Conservation (phyloP, 345 rosid genomes). For the Gossypium herbaceum region DNA sequence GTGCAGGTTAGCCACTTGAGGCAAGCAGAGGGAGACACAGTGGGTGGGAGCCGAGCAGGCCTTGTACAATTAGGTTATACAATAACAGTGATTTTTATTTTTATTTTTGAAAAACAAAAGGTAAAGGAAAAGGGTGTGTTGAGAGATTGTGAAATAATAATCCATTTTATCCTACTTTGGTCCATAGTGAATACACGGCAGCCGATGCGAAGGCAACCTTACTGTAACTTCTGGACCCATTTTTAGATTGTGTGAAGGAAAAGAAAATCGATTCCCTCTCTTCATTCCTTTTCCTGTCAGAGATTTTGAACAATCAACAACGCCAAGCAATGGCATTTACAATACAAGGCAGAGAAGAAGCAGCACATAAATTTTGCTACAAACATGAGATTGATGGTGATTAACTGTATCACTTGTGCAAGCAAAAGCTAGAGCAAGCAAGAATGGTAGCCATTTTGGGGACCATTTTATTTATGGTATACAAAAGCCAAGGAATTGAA, state of each 20-base stretch:
- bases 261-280: constrained; percentile 11
- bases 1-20: background rate
- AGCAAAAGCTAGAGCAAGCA: background rate
- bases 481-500: background rate
- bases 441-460: background rate
- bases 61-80: background rate
- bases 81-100: background rate
- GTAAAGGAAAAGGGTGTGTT: background rate
- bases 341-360: background rate
- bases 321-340: background rate
- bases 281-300: constrained; percentile 22
- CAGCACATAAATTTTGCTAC: background rate
- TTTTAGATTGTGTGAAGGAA: constrained; percentile 13
- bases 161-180: background rate
- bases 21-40: background rate
- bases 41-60: background rate
- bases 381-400: background rate
- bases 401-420: background rate
- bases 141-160: background rate
- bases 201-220: constrained; percentile 17
- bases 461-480: background rate
- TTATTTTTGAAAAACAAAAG: no score
- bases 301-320: constrained; percentile 12
- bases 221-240: constrained; percentile 16
- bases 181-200: constrained; percentile 10